Base-by-base conservation (phyloP, 2,329 filamentous ascomycete genomes). In the Ophiosphaerella herpotricha region DNA sequence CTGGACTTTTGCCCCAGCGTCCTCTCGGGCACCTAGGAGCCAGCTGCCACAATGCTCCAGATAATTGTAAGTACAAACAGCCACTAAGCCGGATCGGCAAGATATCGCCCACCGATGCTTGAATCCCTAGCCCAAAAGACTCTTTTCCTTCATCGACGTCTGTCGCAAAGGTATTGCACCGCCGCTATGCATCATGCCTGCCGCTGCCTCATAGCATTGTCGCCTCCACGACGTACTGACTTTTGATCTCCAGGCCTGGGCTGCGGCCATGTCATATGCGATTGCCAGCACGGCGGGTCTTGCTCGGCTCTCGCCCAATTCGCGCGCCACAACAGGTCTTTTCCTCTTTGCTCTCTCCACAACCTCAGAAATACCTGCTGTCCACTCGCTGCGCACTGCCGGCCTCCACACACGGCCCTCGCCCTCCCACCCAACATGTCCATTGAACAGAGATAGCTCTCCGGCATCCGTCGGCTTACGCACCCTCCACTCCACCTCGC, bases 181-280 rank as follows among this genome's bases (percentile, higher is more conserved):
- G 54, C 50, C 58, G 48, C 39, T 45, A 57, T 64, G 61, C 58
- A 47, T 57, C 36, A 36, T 39, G 24, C 23, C 36, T 33, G 43
- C 46, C 43, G 43, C 46, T 24, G 36, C 39, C 41, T 46, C 39
- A 43, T 39, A 29, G n/a, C 43, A 49, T 39, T 45, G 21, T 48
- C 39, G 24, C 39, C 38, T 16, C 31, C 31, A 21, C 23, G 46
- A 36, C 47, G 40, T 50, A 57, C 66, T 71, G 53, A 72, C 55
- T 46, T 39, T 39, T 57, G 24, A 52, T 43, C 40, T 43, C 31
- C 51, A 70, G 66, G 61, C 61, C 54, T 68, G 60, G 69, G 69
- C 67, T 61, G 58, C 60, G 67, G 68, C 67, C 70, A 73, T 73
- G 70, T 67, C 67, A 59, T 60, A 66, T 62, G 67, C 68, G 39